These are phyloP conservation scores for Gossypium schwendimanii DNA, from an alignment of 441 rosid species.

Conservation along the genomic window DNA sequence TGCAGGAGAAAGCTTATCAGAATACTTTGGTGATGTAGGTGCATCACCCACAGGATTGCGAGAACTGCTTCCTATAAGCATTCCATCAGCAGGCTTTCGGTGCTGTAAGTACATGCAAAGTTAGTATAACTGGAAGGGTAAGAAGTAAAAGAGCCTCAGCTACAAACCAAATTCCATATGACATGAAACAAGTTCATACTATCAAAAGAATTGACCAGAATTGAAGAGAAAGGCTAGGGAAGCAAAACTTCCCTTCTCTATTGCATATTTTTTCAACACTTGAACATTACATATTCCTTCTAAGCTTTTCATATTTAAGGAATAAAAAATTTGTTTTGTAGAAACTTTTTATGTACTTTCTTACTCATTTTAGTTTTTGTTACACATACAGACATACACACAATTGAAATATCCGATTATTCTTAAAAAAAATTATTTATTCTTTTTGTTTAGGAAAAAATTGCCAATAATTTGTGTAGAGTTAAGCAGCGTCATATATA, in stretches of 20 bases:
- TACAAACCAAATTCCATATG: background rate
- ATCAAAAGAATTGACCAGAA: background rate
- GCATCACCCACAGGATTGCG: slow-evolving; percentile 83
- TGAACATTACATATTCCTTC: background rate
- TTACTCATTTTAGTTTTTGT: background rate
- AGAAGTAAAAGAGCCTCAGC: background rate
- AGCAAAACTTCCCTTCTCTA: background rate
- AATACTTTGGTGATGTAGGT: slow-evolving; percentile 89
- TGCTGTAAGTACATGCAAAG: slow-evolving; percentile 49
- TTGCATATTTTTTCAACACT: background rate
- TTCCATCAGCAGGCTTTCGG: slow-evolving; percentile 80
- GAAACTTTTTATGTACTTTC: background rate
- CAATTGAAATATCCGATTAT: background rate
- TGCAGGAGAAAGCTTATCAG: slow-evolving; percentile 95
- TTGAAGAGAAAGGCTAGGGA: background rate
- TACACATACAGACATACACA: background rate
- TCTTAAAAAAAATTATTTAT: background rate
- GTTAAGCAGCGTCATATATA: background rate
- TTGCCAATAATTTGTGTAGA: background rate
- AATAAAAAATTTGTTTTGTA: background rate
- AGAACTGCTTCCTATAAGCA: slow-evolving; percentile 86
- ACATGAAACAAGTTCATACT: background rate
- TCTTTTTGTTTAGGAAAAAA: background rate
- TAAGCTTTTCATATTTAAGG: background rate
- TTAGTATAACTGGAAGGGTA: slow-evolving; percentile 8